These are phyloP conservation scores for Reutealis trisperma DNA, from an alignment of 345 rosid species.

Conservation along the genomic window DNA sequence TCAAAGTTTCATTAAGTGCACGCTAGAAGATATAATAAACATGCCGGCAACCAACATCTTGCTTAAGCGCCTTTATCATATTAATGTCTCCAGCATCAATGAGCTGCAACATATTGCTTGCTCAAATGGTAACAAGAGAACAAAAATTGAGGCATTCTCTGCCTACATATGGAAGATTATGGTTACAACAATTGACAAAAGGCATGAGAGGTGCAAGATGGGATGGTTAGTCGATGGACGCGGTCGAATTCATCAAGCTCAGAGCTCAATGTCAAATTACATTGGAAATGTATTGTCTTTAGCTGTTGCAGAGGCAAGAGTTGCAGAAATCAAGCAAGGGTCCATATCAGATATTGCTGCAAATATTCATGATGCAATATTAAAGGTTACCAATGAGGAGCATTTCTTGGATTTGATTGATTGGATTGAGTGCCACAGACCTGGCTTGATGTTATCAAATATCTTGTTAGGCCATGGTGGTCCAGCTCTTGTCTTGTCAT, in stretches of 20 bases:
- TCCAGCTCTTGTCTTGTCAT: slow-evolving; percentile 73
- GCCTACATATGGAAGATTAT: slow-evolving; percentile 79
- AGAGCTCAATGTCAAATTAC: slow-evolving; percentile 50
- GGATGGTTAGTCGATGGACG: slow-evolving; percentile 90
- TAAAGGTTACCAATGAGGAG: slow-evolving; percentile 49
- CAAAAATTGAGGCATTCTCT: slow-evolving; percentile 85
- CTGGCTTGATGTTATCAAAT: slow-evolving; percentile 74
- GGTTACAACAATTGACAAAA: slow-evolving; percentile 47
- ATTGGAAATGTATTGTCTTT: slow-evolving; percentile 77
- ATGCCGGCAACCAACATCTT: slow-evolving; percentile 43
- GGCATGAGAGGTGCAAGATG: slow-evolving; percentile 67
- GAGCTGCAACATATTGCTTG: slow-evolving; percentile 57
- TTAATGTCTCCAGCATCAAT: slow-evolving; percentile 52
- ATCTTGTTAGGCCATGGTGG: slow-evolving; percentile 67
- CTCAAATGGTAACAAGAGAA: slow-evolving; percentile 45
- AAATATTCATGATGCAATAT: slow-evolving; percentile 57
- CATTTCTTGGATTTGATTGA: slow-evolving; percentile 83
- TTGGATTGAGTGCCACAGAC: slow-evolving; percentile 84
- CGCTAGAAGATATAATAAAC: slow-evolving; percentile 60
- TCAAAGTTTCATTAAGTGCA: slow-evolving; percentile 58
- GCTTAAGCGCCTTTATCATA: slow-evolving; percentile 71
- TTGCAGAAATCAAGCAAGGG: slow-evolving; percentile 46
- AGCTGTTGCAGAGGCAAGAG: slow-evolving; percentile 61
- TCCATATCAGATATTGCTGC: slow-evolving; percentile 58
- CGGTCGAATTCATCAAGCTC: slow-evolving; percentile 38